Base-by-base conservation (phyloP, 768 basidiomycete species). In the Collybia nuda region DNA sequence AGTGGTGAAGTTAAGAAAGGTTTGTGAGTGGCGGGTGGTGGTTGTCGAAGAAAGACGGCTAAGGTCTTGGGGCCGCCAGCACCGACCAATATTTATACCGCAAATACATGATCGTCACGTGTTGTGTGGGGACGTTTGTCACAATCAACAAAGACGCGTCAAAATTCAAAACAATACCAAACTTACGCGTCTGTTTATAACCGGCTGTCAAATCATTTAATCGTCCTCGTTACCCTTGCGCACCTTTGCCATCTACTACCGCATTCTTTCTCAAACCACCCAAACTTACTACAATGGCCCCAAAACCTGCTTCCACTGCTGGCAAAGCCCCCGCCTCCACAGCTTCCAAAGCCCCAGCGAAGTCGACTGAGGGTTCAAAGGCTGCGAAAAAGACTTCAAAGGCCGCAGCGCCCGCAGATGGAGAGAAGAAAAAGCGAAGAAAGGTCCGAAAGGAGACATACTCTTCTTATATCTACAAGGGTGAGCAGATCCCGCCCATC, bases 381-480 rank as follows among this genome's bases (percentile, higher is more conserved):
- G 85, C 82, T 6, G 87, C 86, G 21, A 94, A 93, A 80, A 93
- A 90, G 71, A 86, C 85, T 1, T 70, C 84, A 22, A 84, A 84
- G 56, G 75, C 83, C 12, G 75, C 83, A 41, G 75, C 83, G 8
- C 76, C 82, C 46, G 81, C 78, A 44, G 84, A 81, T 52, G 91
- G 81, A 26, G 80, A 83, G 55, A 92, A 93, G 86, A 92, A 91
- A 80, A 91, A 90, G 80, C 79, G 88, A 63, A 82, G 82, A 76
- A 93, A 90, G 78, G 65, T 79, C 57, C 76, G 88, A 71, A 93
- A 93, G 80, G 93, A 94, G 74, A 93, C 91, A 5, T 95, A 93
- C 76, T 89, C 90, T 26, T 91, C 91, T 3, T 94, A 95, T 75
- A 90, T 93, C 67, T 91, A 90, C 76, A 91, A 90, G 71, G 90